A percentile compares a stretch with the other conserved stretches of the same genome.
These are phyloP conservation scores for Suhomyces kilbournensis DNA, from an alignment of 805 yeast species.

Conservation along the genomic window DNA sequence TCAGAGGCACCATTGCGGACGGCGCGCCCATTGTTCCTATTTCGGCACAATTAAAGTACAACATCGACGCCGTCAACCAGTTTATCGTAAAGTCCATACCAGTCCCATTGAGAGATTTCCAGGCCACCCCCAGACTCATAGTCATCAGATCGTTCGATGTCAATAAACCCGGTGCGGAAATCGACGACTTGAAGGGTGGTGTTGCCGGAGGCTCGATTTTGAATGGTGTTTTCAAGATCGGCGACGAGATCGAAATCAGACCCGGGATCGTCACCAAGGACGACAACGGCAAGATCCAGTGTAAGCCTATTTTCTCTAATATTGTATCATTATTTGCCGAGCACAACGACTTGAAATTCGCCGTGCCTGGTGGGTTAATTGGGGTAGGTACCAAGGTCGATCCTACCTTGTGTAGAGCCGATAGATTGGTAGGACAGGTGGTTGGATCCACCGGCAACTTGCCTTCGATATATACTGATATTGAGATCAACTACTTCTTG, in stretches of 20 bases:
- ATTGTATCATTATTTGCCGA: conserved; percentile 95
- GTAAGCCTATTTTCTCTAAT: conserved; percentile 92
- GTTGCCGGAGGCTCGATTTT: conserved; percentile 99
- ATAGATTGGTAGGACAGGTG: conserved; percentile 98
- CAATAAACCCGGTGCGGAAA: conserved; percentile 97
- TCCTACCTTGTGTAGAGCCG: conserved; percentile 98
- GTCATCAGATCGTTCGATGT: conserved; percentile 98
- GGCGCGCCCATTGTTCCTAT: conserved; percentile 99
- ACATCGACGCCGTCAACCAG: conserved; percentile 97
- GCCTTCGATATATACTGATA: conserved; percentile 95
- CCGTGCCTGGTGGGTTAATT: conserved; percentile 99
- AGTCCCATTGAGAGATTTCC: conserved; percentile 92
- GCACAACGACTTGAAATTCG: conserved; percentile 95
- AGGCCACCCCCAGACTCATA: conserved; percentile 89
- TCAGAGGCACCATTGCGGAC: conserved; percentile 97
- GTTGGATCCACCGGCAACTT: conserved; percentile 96
- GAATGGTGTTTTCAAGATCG: conserved; percentile 94
- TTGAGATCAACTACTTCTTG: conserved; percentile 94
- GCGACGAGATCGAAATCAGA: conserved; percentile 97
- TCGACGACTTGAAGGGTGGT: conserved; percentile 97
- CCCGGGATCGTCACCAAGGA: conserved; percentile 99
- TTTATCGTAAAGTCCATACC: conserved; percentile 94
- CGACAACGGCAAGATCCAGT: conserved; percentile 81
- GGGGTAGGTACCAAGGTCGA: conserved; percentile 99
- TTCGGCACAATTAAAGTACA: conserved; percentile 97